Evolutionary conservation across 2,329 filamentous ascomycete species (phyloP).

Genomic region (Fusarium anthophilum): DNA sequence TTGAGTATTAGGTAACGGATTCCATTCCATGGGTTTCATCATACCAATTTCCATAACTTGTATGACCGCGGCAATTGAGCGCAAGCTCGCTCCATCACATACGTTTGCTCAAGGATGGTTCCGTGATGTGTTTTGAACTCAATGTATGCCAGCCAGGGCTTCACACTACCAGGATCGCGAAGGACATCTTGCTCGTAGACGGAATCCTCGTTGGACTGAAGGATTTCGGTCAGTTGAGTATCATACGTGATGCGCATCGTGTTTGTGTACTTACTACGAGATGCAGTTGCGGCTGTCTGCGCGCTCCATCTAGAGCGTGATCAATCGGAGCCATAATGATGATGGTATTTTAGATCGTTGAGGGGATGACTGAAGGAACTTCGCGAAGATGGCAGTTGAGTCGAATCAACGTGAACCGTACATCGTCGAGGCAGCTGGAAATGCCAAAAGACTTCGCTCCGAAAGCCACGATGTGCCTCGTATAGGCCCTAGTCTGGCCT

Average conservation of each 20-base stretch:
- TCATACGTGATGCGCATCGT: background rate
- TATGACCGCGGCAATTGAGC: slow-evolving; percentile 91
- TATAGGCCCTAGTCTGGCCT: background rate
- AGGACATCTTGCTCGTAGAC: slow-evolving; percentile 97
- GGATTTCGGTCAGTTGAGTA: slow-evolving; percentile 42
- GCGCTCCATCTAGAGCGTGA: slow-evolving; percentile 47
- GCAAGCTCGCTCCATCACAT: slow-evolving; percentile 90
- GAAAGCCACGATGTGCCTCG: background rate
- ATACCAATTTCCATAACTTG: slow-evolving; percentile 95
- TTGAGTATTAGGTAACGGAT: background rate
- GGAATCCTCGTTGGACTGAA: slow-evolving; percentile 83
- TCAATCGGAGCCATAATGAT: slow-evolving; percentile 38
- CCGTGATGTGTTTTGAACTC: slow-evolving; percentile 91
- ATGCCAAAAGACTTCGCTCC: background rate
- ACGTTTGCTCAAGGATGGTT: slow-evolving; percentile 83
- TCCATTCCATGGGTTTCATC: background rate
- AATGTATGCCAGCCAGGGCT: slow-evolving; percentile 95
- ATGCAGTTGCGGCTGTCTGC: slow-evolving; percentile 57
- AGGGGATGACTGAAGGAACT: background rate
- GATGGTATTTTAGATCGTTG: background rate
- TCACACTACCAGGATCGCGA: slow-evolving; percentile 84
- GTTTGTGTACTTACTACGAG: slow-evolving; percentile 55
- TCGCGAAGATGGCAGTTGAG: slow-evolving; percentile 17
- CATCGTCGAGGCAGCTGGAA: slow-evolving; percentile 34
- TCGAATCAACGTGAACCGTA: slow-evolving; percentile 33